Evolutionary conservation across 345 rosid genomes (phyloP).

Genomic region (Alliaria petiolata): DNA sequence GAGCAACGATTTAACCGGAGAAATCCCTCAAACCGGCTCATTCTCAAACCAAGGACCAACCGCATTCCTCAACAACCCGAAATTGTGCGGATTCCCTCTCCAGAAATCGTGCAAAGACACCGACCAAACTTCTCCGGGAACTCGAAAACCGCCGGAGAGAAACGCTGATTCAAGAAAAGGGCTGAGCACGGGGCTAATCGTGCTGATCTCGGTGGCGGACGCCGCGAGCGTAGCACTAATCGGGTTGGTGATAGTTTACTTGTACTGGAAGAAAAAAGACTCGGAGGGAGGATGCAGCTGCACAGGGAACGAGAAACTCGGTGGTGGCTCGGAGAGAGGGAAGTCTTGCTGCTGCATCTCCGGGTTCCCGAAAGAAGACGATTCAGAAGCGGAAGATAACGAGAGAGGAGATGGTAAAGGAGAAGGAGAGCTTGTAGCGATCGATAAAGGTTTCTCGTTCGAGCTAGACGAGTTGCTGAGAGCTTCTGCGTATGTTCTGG

Average conservation of each 20-base stretch:
- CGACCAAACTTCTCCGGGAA: conserved; percentile 30
- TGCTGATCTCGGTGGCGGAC: conserved; percentile 71
- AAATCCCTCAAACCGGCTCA: conserved; percentile 90
- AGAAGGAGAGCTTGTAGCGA: conserved; percentile 84
- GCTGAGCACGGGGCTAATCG: conserved; percentile 62
- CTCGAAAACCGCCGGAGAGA: conserved; percentile 35
- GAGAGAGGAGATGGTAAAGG: conserved; percentile 43
- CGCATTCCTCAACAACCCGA: conserved; percentile 81
- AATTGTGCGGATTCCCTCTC: conserved; percentile 87
- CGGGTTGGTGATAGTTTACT: conserved; percentile 62
- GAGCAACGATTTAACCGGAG: conserved; percentile 72
- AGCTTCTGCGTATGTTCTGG: conserved; percentile 95
- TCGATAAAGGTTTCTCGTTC: conserved; percentile 85
- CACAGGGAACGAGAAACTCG: conserved; percentile 58
- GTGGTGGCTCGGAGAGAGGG: conserved; percentile 43
- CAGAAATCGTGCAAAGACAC: conserved; percentile 62
- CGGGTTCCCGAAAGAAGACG: conserved; percentile 37
- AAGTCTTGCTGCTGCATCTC: conserved; percentile 34
- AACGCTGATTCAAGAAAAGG: conserved; percentile 35
- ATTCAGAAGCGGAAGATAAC: conserved; percentile 63
- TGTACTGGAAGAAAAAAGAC: conserved; percentile 95
- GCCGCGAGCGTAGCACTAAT: conserved; percentile 80
- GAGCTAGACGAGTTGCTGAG: conserved; percentile 92
- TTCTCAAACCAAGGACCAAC: conserved; percentile 96
- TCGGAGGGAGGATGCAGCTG: conserved; percentile 72